These are phyloP conservation scores for Colletotrichum viniferum DNA, from an alignment of 2,329 filamentous ascomycete genomes.

Conservation along the genomic window DNA sequence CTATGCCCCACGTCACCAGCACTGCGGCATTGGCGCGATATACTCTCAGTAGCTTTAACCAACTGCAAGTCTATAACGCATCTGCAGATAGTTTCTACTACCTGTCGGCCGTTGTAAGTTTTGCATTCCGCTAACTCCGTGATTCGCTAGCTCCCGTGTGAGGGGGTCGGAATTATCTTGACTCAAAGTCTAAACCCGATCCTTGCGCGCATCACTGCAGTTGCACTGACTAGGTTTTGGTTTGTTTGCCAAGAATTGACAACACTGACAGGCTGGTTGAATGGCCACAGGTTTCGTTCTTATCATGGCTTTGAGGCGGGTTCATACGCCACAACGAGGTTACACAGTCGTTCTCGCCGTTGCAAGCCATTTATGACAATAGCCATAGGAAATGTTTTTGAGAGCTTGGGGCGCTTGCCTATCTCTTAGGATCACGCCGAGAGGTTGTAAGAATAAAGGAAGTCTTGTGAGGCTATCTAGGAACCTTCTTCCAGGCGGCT, in stretches of 20 bases:
- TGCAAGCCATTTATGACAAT: fast-evolving
- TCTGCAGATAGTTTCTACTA: background rate
- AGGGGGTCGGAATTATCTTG: background rate
- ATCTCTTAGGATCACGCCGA: background rate
- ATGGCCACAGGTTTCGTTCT: fast-evolving
- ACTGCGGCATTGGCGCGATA: background rate
- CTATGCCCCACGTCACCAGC: background rate
- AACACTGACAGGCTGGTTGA: background rate
- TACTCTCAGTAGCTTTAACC: fast-evolving
- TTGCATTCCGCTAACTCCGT: background rate
- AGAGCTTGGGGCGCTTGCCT: background rate
- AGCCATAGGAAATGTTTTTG: fast-evolving
- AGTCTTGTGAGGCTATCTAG: background rate
- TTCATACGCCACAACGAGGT: too few species aligned
- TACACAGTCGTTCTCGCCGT: background rate
- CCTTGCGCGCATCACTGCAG: background rate
- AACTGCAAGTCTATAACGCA: too few species aligned
- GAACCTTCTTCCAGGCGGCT: background rate
- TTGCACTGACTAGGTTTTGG: background rate
- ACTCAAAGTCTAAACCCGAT: background rate
- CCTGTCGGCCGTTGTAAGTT: too few species aligned
- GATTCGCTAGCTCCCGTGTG: background rate
- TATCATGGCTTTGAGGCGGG: fast-evolving
- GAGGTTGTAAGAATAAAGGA: background rate
- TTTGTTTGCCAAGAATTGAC: background rate